phyloP scores from a whole-genome alignment of 108 stramenopile species.

The Cyclostephanos invisitatus region DNA sequence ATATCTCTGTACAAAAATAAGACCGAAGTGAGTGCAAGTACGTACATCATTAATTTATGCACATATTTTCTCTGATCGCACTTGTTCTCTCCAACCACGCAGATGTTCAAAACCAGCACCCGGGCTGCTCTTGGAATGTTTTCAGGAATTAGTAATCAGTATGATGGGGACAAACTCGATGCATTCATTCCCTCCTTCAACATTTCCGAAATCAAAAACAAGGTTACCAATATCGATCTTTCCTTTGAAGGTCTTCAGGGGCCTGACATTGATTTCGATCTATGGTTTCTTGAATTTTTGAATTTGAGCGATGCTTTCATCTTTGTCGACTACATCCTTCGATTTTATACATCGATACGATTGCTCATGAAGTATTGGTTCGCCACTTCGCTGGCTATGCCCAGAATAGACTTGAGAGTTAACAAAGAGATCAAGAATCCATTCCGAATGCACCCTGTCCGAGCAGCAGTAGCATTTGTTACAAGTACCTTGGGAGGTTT shows the following conservation, averaged over 20 bases:
- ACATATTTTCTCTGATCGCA: neutral
- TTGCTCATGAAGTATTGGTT: conserved; percentile 49
- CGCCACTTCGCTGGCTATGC: conserved; percentile 43
- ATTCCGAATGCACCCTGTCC: conserved; percentile 38
- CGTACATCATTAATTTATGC: neutral
- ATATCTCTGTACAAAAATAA: conserved; percentile 24
- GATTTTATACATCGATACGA: conserved; percentile 37
- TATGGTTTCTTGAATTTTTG: conserved; percentile 40
- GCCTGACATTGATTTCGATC: conserved; percentile 46
- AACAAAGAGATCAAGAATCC: conserved; percentile 45
- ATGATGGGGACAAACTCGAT: conserved; percentile 26
- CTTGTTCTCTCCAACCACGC: neutral
- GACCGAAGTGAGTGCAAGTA: conserved; percentile 27
- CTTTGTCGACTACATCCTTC: conserved; percentile 36
- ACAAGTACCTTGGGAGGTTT: conserved; percentile 37
- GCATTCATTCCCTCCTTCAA: conserved; percentile 37
- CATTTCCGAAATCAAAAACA: conserved; percentile 46
- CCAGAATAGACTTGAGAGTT: conserved; percentile 41
- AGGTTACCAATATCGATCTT: conserved; percentile 39
- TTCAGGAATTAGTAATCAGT: conserved; percentile 37
- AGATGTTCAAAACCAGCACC: conserved; percentile 36
- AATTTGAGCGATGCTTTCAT: conserved; percentile 40
- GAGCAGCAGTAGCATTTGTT: conserved; percentile 27
- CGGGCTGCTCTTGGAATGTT: conserved; percentile 42
- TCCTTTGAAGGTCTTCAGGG: conserved; percentile 38